Evolutionary conservation across 345 rosid genomes (phyloP), one percentile per base, ranked within the genome.

Genomic region (Sapria himalayana): DNA sequence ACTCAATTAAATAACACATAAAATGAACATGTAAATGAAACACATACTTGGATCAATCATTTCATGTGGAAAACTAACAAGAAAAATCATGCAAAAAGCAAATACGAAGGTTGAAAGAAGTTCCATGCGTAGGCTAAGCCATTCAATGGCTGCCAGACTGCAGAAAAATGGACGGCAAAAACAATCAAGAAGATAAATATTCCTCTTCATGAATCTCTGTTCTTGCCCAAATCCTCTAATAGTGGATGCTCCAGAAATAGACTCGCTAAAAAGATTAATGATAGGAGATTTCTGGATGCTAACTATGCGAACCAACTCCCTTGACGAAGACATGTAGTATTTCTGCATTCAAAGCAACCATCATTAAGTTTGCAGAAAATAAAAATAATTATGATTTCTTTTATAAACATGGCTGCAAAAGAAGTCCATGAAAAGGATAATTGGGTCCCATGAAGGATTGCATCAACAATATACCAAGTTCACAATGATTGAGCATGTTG

Each of bases 111-210:
- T 91, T 34, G 99, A 84, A 48, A 91, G 93, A 25, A 91, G 57
- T 48, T 91, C 99, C 99, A 91, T 91, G 27, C 99, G 92, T 22
- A 91, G 66, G 69, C 99, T 82, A 43, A 91, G 93, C 99, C 99
- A 91, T 54, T 91, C 99, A 25, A 91, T 91, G 22, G 95, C 99
- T 51, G 92, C 95, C 36, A 91, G 67, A 46, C 99, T 84, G 65
- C 80, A 75, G 63, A 91, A 91, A 76, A 91, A 91, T 31, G 99
- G 99, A 22, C 99, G 95, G 39, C 82, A 72, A 56, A 79, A 91
- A 57, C 99, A 91, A 68, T 91, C 99, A 5, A 91, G 99, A 58
- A 91, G 99, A 66, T 74, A 79, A 24, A 91, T 77, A 58, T 91
- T 91, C 58, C 95, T 84, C 71, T 84, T 91, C 76, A 91, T 63